Conservation (phyloP, 441 rosid genomes). For the Gossypium laxum region DNA sequence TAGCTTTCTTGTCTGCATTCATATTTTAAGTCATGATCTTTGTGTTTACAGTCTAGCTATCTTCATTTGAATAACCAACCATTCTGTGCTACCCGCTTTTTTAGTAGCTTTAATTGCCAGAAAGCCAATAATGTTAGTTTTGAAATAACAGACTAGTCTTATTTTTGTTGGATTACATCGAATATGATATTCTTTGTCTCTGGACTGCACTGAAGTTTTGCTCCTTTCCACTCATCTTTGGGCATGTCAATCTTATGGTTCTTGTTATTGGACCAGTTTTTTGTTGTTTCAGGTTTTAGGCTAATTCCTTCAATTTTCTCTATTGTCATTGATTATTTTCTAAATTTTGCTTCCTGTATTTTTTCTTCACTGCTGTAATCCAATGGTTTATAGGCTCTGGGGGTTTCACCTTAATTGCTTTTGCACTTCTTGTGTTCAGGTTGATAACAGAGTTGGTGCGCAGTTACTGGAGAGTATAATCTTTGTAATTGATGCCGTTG, state of each 20-base stretch:
- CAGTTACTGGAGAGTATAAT: conserved; percentile 89
- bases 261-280: neutral
- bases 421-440: conserved; percentile 43
- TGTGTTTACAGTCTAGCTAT: neutral
- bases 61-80: neutral
- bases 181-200: neutral
- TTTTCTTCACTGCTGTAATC: neutral
- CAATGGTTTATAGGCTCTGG: neutral
- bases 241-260: neutral
- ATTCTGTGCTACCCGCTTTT: neutral
- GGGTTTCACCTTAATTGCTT: conserved; percentile 20
- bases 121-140: neutral
- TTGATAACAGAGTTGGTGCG: conserved; percentile 75
- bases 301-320: neutral
- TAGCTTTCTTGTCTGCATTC: neutral
- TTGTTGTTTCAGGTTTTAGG: neutral
- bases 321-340: neutral
- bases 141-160: neutral
- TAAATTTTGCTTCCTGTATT: neutral
- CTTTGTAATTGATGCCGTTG: conserved; percentile 74
- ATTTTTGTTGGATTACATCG: neutral
- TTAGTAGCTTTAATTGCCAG: neutral
- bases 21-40: neutral
- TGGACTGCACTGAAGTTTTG: neutral
- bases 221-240: neutral